Base-by-base conservation (phyloP, 768 basidiomycete genomes). In the Chlorophyllum brunneum region DNA sequence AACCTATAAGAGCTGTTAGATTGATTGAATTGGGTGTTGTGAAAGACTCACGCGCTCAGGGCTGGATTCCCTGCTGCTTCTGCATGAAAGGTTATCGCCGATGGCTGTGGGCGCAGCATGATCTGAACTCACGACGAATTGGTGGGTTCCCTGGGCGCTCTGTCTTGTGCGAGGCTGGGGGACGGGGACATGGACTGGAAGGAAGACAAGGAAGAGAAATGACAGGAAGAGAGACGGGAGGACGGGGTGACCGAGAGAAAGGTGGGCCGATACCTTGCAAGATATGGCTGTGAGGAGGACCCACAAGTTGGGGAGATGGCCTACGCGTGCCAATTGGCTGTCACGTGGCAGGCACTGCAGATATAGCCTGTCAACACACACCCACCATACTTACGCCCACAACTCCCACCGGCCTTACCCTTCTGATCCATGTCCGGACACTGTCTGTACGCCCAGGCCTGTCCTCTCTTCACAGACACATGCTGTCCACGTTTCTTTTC, bases 1-100 rank as follows among this genome's bases (percentile, higher is more conserved):
- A 63, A 74, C 79, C 67, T 38, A 18, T 44, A 39, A 51, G 41
- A 40, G 52, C 23, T 42, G 29, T 44, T 39, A 45, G 44, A 29
- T 42, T 18, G n/a, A 31, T 47, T 39, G 9, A 45, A 40, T 45
- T 31, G 33, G 29, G 39, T 34, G 24, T 42, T 23, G 43, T 34
- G 27, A n/a, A 34, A n/a, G 51, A 63, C 76, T 61, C 54, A 80
- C 79, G 55, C 69, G 61, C 47, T 58, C 66, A 39, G 79, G 78
- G 33, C 82, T 81, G 18, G 78, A 78, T 56, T 81, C 81, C 45
- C 79, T 69, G 61, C 81, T 83, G 62, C 79, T 83, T 56, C 81
- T 83, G 63, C 47, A 43, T 45, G 23, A 43, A 33, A 15, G 4
- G 36, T 52, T 9, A 59, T 10, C 1, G n/a, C 27, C 39, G 16